A percentile compares a stretch with the other conserved stretches of the same genome.
Conservation (phyloP, 257 asterid species). For the Solanum sejunctum region DNA sequence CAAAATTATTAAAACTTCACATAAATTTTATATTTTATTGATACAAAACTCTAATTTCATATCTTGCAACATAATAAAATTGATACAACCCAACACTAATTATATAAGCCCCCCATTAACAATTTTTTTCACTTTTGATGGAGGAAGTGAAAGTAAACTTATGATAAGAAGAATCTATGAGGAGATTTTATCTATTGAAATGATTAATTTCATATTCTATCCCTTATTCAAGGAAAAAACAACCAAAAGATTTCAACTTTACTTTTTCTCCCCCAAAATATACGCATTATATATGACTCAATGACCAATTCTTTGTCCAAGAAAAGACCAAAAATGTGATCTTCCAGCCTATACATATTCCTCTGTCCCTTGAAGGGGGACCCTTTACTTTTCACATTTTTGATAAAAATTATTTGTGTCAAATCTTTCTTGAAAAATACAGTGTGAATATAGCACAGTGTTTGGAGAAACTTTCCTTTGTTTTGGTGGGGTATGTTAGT, state of each 20-base stretch:
- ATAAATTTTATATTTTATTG: too few relatives aligned
- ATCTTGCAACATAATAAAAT: too few relatives aligned
- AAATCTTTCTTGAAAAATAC: background rate
- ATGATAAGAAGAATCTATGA: background rate
- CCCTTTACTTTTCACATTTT: background rate
- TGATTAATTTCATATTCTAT: background rate
- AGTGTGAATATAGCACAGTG: background rate
- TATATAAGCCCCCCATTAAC: background rate
- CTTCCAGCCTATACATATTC: background rate
- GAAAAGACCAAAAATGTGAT: background rate
- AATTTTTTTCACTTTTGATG: background rate
- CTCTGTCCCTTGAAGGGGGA: background rate
- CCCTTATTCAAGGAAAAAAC: background rate
- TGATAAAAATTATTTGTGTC: background rate
- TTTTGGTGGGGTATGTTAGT: background rate
- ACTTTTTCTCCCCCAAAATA: background rate
- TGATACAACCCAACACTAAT: too few relatives aligned
- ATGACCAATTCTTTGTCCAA: background rate
- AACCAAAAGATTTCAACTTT: background rate
- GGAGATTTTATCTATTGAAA: background rate
- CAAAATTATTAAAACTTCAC: too few relatives aligned
- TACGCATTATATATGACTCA: background rate
- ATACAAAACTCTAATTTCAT: too few relatives aligned
- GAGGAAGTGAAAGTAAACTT: background rate
- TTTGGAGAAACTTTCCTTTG: background rate